Evolutionary conservation across 108 stramenopile species (phyloP).

Genomic region (Cyclotella sp.): DNA sequence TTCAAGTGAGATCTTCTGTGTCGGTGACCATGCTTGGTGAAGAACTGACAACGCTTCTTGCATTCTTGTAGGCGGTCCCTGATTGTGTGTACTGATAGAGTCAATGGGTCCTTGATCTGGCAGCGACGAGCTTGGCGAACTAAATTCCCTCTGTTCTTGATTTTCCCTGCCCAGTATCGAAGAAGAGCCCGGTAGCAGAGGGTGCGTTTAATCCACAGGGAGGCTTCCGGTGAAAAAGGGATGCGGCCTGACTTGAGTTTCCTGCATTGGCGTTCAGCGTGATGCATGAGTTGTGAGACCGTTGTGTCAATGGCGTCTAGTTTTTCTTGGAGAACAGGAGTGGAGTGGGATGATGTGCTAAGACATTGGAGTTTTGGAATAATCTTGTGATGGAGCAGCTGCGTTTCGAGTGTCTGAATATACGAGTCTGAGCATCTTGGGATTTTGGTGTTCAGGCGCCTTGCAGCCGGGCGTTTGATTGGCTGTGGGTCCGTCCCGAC

Average conservation of each 20-base stretch:
- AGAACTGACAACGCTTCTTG: conserved; percentile 12
- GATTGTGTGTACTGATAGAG: conserved; percentile 1
- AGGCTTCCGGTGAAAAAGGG: too few species aligned
- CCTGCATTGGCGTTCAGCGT: conserved; percentile 21
- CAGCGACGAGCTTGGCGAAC: not conserved
- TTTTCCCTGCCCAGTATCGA: too few species aligned
- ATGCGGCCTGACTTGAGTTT: conserved; percentile 13
- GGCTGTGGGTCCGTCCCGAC: conserved; percentile 4
- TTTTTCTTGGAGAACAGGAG: not conserved
- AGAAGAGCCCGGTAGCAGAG: too few species aligned
- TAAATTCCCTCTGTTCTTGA: conserved; percentile 17
- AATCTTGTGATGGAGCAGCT: conserved; percentile 2
- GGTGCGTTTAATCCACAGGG: too few species aligned
- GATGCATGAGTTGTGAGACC: not conserved
- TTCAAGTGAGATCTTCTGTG: conserved; percentile 17
- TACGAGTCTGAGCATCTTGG: conserved; percentile 1
- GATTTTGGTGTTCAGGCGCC: conserved; percentile 17
- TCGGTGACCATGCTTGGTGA: conserved; percentile 6
- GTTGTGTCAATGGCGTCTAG: conserved; percentile 14
- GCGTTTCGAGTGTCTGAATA: conserved; percentile 1
- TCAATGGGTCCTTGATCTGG: not conserved
- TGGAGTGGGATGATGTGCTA: not conserved
- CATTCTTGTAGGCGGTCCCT: not conserved
- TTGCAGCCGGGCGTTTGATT: not conserved
- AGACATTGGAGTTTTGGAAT: not conserved